Percentiles rank a stretch among this genome's conserved stretches.
These are phyloP conservation scores for Aspergillus cejpii DNA, from an alignment of 2,329 filamentous ascomycete genomes.

Conservation along the genomic window DNA sequence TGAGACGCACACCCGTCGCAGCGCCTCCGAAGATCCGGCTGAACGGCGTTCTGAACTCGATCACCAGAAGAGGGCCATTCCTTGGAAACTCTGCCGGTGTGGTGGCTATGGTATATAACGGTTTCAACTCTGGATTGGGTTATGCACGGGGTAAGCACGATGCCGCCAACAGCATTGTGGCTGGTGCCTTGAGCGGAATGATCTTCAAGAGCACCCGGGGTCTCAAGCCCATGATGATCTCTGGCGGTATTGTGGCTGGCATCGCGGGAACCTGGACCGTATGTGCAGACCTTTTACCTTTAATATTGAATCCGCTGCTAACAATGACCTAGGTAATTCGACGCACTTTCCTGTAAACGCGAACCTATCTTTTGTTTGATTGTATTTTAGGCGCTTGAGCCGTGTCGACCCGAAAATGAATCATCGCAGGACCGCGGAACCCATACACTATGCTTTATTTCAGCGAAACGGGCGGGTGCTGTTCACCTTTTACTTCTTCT, in stretches of 20 bases:
- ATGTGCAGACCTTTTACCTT: slow-evolving; percentile 42
- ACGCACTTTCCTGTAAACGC: slow-evolving; percentile 45
- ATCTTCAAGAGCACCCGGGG: slow-evolving; percentile 95
- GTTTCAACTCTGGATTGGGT: slow-evolving; percentile 77
- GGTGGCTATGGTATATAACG: slow-evolving; percentile 93
- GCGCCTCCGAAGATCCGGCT: slow-evolving; percentile 82
- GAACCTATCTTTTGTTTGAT: slow-evolving; percentile 6
- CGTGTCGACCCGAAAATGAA: slow-evolving; percentile 14
- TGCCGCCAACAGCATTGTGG: slow-evolving; percentile 76
- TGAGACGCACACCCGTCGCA: slow-evolving; percentile 63
- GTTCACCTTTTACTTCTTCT: slow-evolving; percentile 14
- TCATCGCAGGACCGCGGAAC: slow-evolving; percentile 18
- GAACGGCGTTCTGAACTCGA: slow-evolving; percentile 89
- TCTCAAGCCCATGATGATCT: slow-evolving; percentile 86
- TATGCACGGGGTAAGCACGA: slow-evolving; percentile 79
- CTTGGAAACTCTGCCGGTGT: slow-evolving; percentile 94
- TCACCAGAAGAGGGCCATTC: slow-evolving; percentile 89
- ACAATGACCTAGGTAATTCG: slow-evolving; percentile 41
- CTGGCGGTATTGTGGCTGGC: slow-evolving; percentile 77
- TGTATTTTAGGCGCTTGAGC: slow-evolving; percentile 14
- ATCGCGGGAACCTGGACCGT: slow-evolving; percentile 88
- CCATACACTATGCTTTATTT: slow-evolving; percentile 25
- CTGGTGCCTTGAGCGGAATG: slow-evolving; percentile 82
- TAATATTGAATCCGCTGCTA: slow-evolving; percentile 3
- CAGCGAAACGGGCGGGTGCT: slow-evolving; percentile 24